Evolutionary conservation across 148 eudicot species (phyloP).

Genomic region (Polygonum aviculare): DNA sequence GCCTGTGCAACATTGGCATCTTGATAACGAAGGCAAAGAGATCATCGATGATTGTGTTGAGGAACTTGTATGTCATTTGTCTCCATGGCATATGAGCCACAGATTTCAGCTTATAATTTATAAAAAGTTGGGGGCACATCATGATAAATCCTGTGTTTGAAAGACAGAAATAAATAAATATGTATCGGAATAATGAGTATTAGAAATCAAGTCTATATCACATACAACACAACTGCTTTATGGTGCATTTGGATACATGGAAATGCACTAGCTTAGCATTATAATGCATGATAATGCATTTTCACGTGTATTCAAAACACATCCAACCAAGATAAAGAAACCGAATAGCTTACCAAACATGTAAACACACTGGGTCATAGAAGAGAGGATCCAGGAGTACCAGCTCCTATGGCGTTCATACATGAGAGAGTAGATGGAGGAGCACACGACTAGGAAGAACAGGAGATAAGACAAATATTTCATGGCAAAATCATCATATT

Average conservation of each 20-base stretch:
- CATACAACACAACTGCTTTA: no score
- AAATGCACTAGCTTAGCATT: neutral
- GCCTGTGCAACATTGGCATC: constrained; percentile 91
- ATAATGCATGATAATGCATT: no score
- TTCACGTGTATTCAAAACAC: no score
- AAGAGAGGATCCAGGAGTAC: constrained; percentile 98
- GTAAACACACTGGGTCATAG: constrained; percentile 93
- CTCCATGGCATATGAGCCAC: constrained; percentile 99
- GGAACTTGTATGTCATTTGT: constrained; percentile 99
- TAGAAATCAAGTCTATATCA: no score
- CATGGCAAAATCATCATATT: constrained; percentile 99
- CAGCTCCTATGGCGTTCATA: constrained; percentile 96
- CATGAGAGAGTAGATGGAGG: constrained; percentile 79
- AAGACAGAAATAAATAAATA: neutral
- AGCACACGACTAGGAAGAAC: constrained; percentile 72
- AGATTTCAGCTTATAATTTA: constrained; percentile 89
- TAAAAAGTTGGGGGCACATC: constrained; percentile 99
- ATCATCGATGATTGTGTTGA: constrained; percentile 95
- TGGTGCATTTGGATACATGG: no score
- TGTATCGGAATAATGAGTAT: neutral
- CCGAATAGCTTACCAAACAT: constrained; percentile 74
- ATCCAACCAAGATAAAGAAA: neutral
- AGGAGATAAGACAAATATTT: constrained; percentile 83
- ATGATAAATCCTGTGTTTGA: constrained; percentile 62
- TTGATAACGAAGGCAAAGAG: constrained; percentile 96